Conservation (phyloP, 2,329 filamentous ascomycete species). For the Talaromyces sp. region DNA sequence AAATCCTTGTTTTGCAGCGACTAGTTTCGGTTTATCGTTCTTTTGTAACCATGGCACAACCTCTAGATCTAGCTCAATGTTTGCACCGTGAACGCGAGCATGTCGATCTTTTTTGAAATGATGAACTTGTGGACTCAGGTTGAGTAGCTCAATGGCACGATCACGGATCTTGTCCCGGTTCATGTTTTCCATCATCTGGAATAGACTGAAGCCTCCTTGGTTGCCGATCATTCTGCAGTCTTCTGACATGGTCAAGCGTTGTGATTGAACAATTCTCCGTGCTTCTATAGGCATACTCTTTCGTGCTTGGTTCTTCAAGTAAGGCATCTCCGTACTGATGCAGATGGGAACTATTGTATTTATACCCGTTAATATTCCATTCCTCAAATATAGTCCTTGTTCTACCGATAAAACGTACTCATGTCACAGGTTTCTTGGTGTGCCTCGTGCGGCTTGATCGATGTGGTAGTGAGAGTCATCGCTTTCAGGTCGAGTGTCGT, state of each 20-base stretch:
- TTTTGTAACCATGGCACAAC: neutral
- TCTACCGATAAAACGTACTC: neutral
- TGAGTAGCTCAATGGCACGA: neutral
- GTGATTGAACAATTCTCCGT: neutral
- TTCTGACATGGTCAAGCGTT: neutral
- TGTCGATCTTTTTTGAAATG: neutral
- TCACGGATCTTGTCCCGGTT: neutral
- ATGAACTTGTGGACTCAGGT: neutral
- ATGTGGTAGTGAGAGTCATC: conserved; percentile 4
- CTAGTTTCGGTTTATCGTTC: neutral
- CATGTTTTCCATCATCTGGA: neutral
- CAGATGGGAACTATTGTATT: neutral
- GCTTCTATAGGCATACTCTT: neutral
- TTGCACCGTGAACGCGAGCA: neutral
- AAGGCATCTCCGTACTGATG: neutral
- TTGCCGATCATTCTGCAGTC: conserved; percentile 2
- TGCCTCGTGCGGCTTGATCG: neutral
- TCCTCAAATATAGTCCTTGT: neutral
- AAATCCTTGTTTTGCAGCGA: neutral
- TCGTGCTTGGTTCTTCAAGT: neutral
- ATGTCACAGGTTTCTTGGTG: neutral
- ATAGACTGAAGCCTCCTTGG: neutral
- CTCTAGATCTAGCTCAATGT: neutral
- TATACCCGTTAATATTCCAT: neutral
- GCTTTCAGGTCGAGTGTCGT: neutral